These are phyloP conservation scores for Vitis hybrid DNA, from an alignment of 177 flowering plant genomes.

Conservation along the genomic window DNA sequence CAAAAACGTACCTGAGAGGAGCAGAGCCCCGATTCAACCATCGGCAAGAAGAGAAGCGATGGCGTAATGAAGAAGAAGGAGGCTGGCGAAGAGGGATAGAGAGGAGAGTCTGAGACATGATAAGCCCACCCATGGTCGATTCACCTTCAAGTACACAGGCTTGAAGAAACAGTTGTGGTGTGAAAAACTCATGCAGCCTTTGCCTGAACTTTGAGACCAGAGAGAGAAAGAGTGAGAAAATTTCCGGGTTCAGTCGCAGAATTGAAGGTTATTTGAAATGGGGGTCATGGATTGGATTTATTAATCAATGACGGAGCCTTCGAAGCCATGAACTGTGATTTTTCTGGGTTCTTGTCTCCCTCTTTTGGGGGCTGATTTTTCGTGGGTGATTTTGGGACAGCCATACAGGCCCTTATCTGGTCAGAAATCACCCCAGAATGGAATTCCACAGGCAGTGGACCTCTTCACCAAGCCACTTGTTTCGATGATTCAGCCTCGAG, in stretches of 20 bases:
- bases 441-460: too few relatives aligned
- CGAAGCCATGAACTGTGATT: neutral
- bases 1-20: constrained; percentile 25
- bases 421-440: too few relatives aligned
- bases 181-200: constrained; percentile 55
- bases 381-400: too few relatives aligned
- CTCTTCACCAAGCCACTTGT: too few relatives aligned
- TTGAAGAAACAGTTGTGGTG: constrained; percentile 23
- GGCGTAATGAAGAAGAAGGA: constrained; percentile 29
- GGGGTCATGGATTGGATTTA: too few relatives aligned
- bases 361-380: too few relatives aligned
- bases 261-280: too few relatives aligned
- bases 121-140: constrained; percentile 48
- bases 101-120: constrained; percentile 24
- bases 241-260: neutral
- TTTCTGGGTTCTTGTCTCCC: neutral
- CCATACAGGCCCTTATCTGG: too few relatives aligned
- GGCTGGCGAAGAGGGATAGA: constrained; percentile 20
- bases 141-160: constrained; percentile 31
- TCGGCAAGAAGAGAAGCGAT: constrained; percentile 37
- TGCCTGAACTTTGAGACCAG: neutral
- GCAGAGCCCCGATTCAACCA: constrained; percentile 28
- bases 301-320: neutral
- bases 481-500: too few relatives aligned
- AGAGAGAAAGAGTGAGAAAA: neutral